Evolutionary conservation across 176 grass and related monocot species (phyloP), one percentile per base, ranked within the genome.

Genomic region (Carex scoparia): DNA sequence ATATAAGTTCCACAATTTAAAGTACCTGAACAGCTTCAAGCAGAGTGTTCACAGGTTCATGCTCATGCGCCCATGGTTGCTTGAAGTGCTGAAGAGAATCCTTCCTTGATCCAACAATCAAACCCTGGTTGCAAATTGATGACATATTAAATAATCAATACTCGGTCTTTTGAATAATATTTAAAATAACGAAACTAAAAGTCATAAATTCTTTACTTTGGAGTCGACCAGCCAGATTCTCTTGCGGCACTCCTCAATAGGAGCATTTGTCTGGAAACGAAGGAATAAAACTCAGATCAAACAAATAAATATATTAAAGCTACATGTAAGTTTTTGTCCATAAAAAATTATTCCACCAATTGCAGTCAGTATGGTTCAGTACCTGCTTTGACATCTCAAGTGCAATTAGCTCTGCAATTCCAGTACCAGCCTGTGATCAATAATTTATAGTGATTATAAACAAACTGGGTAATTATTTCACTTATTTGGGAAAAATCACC

Each of bases 381-480:
- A 99, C 96, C 96, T 99, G 90, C 86, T 87, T 99, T 46, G 96
- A 95, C 3, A 99, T 99, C 88, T 99, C 85, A 57, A 95, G 91
- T 85, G 96, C 96, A 86, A 99, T 99, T 30, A 99, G 93, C 79
- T 99, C 91, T n/a, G 96, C 96, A 69, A 99, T 99, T 86, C 96
- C 96, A 87, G 96, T 99, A 84, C 96, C 96, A 88, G 96, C 96
- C 96, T 99, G 89, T 66, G 84, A 75, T 65, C 75, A 84, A 56
- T 48, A 77, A 32, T 16, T 55, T 37, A 3, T 51, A 32, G 53
- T 79, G 49, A 57, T 51, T 33, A 57, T 3, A 56, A 15, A 33
- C 27, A 63, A 63, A 30, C 9, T 11, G 48, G 9, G 48, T 10
- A 51, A 51, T 51, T 1, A 51, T 11, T 51, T 51, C 48, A 2